Conservation (phyloP, 176 grass and related monocot species). For the Miscanthus lutarioriparius region DNA sequence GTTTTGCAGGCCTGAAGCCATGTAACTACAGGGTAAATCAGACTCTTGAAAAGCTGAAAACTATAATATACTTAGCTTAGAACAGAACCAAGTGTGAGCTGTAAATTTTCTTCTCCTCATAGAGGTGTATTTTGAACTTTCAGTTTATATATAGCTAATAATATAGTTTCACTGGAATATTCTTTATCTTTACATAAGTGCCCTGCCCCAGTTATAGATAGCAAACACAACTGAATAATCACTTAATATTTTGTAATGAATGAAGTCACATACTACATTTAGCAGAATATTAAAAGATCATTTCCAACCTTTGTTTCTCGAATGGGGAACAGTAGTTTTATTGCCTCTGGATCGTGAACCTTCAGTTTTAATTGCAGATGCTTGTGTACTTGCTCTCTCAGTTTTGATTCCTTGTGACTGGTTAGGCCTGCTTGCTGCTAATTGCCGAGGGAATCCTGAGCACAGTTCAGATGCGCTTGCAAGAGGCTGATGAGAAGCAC, state of each 20-base stretch:
- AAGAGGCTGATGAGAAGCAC: conserved; percentile 35
- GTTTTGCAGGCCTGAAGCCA: background rate
- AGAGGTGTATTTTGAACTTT: background rate
- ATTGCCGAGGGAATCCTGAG: conserved; percentile 36
- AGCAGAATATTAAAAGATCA: background rate
- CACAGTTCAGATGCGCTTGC: conserved; percentile 11
- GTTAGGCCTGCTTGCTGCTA: conserved; percentile 35
- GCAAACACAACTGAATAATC: background rate
- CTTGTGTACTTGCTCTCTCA: conserved; percentile 19
- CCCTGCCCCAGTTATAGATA: background rate
- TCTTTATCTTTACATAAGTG: background rate
- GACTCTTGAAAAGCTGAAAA: background rate
- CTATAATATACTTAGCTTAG: background rate
- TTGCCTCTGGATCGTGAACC: conserved; percentile 33
- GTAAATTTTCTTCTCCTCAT: background rate
- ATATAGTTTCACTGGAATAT: conserved; percentile 2
- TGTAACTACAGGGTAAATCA: background rate
- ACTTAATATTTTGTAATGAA: background rate
- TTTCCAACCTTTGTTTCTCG: conserved; percentile 40
- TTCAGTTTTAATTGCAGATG: conserved; percentile 34
- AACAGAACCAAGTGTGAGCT: background rate
- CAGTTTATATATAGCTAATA: background rate
- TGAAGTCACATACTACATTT: background rate
- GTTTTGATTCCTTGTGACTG: conserved; percentile 13
- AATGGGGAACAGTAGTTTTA: conserved; percentile 22